Percentiles rank a stretch among this genome's conserved stretches.
Conservation (phyloP, 108 stramenopile species). For the Poteriospumella lacustris region DNA sequence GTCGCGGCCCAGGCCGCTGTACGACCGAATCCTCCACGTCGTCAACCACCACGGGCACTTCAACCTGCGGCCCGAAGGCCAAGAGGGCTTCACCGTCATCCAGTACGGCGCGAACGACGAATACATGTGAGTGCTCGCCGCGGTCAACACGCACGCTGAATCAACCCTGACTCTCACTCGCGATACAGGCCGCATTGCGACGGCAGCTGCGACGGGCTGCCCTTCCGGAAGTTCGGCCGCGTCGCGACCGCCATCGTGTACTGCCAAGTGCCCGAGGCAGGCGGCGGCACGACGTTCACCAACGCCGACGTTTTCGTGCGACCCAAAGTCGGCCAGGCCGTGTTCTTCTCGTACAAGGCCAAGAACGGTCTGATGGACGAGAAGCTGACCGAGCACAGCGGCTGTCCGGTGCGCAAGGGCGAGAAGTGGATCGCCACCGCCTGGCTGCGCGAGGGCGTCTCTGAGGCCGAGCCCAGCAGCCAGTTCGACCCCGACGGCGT, state of each 20-base stretch:
- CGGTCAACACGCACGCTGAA: too few relatives aligned
- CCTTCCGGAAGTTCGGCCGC: constrained; percentile 64
- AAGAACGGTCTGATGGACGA: constrained; percentile 13
- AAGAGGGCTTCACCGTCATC: constrained; percentile 46
- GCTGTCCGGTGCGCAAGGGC: constrained; percentile 29
- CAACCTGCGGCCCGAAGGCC: constrained; percentile 31
- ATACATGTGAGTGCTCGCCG: constrained; percentile 58
- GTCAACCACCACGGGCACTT: constrained; percentile 37
- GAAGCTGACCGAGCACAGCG: constrained; percentile 47
- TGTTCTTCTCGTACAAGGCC: constrained; percentile 17
- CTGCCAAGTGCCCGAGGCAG: constrained; percentile 70
- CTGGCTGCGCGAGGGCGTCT: constrained; percentile 15
- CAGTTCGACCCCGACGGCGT: background rate
- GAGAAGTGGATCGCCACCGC: constrained; percentile 22
- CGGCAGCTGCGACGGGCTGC: constrained; percentile 49
- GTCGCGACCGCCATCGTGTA: constrained; percentile 91
- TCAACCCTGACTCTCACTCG: too few relatives aligned
- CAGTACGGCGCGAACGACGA: constrained; percentile 59
- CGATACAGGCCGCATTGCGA: constrained; percentile 70
- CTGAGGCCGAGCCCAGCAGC: background rate
- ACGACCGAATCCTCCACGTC: constrained; percentile 31
- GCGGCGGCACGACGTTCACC: constrained; percentile 11
- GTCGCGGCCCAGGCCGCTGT: background rate
- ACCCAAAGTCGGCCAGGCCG: background rate
- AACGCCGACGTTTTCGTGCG: constrained; percentile 13